Evolutionary conservation across 192 early-diverging fungal genomes (phyloP).

Genomic region (Rhizophagus clarus): DNA sequence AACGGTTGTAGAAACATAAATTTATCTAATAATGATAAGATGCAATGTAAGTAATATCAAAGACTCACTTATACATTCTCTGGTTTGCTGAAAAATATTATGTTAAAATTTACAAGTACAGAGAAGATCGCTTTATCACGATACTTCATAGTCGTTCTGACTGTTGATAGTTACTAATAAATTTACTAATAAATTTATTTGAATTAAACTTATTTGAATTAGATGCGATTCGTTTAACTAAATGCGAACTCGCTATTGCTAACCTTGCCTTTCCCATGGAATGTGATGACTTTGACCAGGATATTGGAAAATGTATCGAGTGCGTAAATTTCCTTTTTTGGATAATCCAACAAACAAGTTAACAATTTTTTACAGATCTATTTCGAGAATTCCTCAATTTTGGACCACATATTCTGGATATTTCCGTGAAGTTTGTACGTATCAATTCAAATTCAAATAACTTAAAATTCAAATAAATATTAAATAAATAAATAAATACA

Average conservation of each 20-base stretch:
- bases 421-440: conserved; percentile 43
- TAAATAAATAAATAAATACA: not conserved
- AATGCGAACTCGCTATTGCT: conserved; percentile 44
- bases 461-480: not conserved
- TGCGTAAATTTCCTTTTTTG: not conserved
- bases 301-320: conserved; percentile 39
- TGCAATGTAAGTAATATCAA: conserved; percentile 35
- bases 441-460: not conserved
- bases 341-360: no score
- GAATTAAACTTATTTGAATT: not conserved
- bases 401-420: conserved; percentile 50
- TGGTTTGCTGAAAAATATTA: no score
- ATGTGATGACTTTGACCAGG: conserved; percentile 26
- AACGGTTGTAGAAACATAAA: conserved; percentile 43
- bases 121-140: no score
- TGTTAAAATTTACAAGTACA: no score
- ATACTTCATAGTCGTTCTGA: no score
- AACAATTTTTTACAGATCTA: conserved; percentile 30
- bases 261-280: conserved; percentile 41
- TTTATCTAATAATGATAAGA: conserved; percentile 40
- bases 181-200: no score
- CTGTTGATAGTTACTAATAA: no score
- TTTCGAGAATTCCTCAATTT: conserved; percentile 39
- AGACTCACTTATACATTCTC: no score
- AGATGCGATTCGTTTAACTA: conserved; percentile 43